Evolutionary conservation across 208 protist genomes (phyloP).

Genomic region (Crithidia sp.): DNA sequence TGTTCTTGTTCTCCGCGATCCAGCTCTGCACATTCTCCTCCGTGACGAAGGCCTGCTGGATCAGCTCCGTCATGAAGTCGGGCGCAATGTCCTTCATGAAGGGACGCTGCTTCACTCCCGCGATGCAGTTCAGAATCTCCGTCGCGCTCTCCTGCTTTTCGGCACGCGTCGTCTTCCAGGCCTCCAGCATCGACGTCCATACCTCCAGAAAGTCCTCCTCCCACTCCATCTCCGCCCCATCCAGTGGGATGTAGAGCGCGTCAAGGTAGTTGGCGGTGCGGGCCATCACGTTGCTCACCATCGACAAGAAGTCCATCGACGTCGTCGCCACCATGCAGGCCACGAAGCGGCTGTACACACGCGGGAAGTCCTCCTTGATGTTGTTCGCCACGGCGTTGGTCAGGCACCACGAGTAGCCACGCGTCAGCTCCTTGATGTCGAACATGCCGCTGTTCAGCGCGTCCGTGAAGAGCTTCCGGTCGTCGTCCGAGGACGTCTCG

Average conservation of each 20-base stretch:
- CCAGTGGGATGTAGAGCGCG: conserved; percentile 52
- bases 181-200: conserved; percentile 57
- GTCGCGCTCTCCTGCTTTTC: conserved; percentile 18
- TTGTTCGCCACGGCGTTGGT: conserved; percentile 62
- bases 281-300: conserved; percentile 73
- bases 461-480: conserved; percentile 50
- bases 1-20: conserved; percentile 32
- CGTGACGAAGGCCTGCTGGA: conserved; percentile 31
- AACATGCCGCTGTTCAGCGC: conserved; percentile 60
- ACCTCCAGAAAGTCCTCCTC: conserved; percentile 82
- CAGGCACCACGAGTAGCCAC: conserved; percentile 84
- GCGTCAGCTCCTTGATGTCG: conserved; percentile 57
- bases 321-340: conserved; percentile 41
- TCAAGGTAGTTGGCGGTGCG: conserved; percentile 89
- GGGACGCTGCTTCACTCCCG: conserved; percentile 45
- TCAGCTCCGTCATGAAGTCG: conserved; percentile 80
- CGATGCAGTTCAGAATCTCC: conserved; percentile 64
- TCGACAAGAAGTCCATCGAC: conserved; percentile 52
- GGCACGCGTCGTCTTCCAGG: conserved; percentile 38
- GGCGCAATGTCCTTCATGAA: conserved; percentile 78
- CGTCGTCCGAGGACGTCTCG: conserved; percentile 49
- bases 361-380: conserved; percentile 74
- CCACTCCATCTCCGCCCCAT: conserved; percentile 62
- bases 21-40: conserved; percentile 24
- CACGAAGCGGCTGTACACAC: conserved; percentile 69